Base-by-base conservation (phyloP, 805 yeast genomes). In the Pichia pseudocactophila region DNA sequence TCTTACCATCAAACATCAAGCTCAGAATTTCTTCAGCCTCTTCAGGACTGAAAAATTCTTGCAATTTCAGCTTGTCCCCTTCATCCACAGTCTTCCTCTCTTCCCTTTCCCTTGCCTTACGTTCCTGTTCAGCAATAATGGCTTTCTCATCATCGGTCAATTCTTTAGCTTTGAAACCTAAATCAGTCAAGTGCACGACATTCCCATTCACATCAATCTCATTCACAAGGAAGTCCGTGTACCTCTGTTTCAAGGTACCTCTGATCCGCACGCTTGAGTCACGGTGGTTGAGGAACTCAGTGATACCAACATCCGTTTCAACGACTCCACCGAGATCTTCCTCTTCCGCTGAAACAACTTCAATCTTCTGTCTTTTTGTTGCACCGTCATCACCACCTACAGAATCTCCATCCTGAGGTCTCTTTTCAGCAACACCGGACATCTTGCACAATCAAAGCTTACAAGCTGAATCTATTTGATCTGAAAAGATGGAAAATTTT, bases 201-300 rank as follows among this genome's bases (percentile, higher is more conserved):
- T 74, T 63, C 1, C 85, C 94, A 18, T 74, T 64, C 26, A 63
- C 52, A 46, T 71, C 82, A 43, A 92, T 82, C 61, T 92, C 99
- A 61, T 88, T 86, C 36, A 92, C 99, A 57, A 86, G 71, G 59
- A 92, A 92, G 59, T 92, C 99, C 11, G 95, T 81, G 62, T 88
- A 89, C 47, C 96, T 69, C 56, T 85, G 95, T 61, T 92, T 92
- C 53, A 92, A 68, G 12, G 73, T 70, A 2, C 97, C 98, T 15
- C 61, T 59, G 49, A 92, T 86, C 3, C 96, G 95, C 30, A 87
- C 63, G 26, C 39, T 36, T 5, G 44, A 37, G 9, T 45, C 42
- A n/a, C 36, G 16, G 30, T 45, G 43, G 25, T 46, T 47, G 7
- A 51, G 28, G 53, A 66, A 89, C 40, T 76, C 75, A 1, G 86